Conservation (phyloP, 2,329 filamentous ascomycete genomes). For the Trichoderma lentiforme region DNA sequence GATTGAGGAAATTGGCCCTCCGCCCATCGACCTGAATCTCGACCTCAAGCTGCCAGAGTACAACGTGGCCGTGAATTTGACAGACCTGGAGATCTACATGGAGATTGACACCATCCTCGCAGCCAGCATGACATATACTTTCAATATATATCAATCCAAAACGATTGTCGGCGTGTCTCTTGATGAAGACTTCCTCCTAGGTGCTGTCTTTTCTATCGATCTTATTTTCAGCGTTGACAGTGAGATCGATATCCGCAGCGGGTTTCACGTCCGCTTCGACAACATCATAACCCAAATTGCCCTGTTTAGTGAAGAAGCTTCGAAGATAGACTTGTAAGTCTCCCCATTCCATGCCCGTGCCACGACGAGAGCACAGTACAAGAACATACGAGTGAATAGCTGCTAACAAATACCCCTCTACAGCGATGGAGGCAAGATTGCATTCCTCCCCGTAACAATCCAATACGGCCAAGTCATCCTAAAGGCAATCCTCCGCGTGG, state of each 20-base stretch:
- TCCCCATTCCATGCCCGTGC: background rate
- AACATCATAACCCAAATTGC: conserved; percentile 47
- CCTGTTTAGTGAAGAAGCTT: conserved; percentile 49
- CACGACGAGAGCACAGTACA: background rate
- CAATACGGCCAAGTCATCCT: conserved; percentile 40
- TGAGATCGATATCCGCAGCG: conserved; percentile 48
- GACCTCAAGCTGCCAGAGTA: conserved; percentile 42
- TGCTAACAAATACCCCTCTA: background rate
- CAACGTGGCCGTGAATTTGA: conserved; percentile 45
- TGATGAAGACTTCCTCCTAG: conserved; percentile 40
- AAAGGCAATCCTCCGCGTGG: conserved; percentile 46
- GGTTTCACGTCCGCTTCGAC: conserved; percentile 54
- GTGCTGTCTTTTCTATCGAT: conserved; percentile 48
- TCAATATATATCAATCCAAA: conserved; percentile 48
- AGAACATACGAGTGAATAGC: background rate
- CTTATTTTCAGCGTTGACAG: conserved; percentile 48
- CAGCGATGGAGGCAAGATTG: conserved; percentile 52
- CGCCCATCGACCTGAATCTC: conserved; percentile 43
- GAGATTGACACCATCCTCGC: conserved; percentile 43
- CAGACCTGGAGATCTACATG: conserved; percentile 51
- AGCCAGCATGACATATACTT: conserved; percentile 41
- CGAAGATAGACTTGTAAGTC: conserved; percentile 47
- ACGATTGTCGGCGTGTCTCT: conserved; percentile 42
- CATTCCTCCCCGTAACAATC: conserved; percentile 54
- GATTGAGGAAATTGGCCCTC: conserved; percentile 5